A percentile compares a stretch with the other conserved stretches of the same genome.
phyloP scores from a whole-genome alignment of 2,329 filamentous ascomycete species.

The Colletotrichum musicola region DNA sequence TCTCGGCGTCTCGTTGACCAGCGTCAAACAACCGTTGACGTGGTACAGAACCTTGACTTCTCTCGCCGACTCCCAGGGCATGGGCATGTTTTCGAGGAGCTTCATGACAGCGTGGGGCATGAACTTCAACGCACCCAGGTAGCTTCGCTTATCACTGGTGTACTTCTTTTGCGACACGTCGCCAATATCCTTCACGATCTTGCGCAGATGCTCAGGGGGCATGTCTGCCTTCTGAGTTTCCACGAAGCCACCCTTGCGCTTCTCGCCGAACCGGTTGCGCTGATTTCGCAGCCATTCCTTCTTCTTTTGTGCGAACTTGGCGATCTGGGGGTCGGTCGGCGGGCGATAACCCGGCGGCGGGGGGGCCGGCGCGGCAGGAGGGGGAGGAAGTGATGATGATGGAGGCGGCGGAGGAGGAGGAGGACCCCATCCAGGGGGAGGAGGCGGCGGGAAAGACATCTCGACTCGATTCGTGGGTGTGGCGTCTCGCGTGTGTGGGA shows the following conservation, averaged over 20 bases:
- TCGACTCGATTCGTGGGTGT: constrained; percentile 40
- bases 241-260: constrained; percentile 94
- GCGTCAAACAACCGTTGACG: constrained; percentile 94
- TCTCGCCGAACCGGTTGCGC: constrained; percentile 94
- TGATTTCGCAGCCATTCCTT: constrained; percentile 96
- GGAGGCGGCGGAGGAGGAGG: constrained; percentile 66
- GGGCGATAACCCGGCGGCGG: constrained; percentile 90
- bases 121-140: constrained; percentile 96
- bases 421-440: constrained; percentile 69
- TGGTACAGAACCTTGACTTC: constrained; percentile 99
- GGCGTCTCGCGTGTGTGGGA: constrained; percentile 24
- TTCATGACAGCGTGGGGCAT: constrained; percentile 99
- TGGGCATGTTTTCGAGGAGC: constrained; percentile 98
- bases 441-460: constrained; percentile 69
- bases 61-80: constrained; percentile 97
- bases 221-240: constrained; percentile 99
- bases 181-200: constrained; percentile 98
- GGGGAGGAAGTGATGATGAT: constrained; percentile 68
- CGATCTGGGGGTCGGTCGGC: constrained; percentile 83
- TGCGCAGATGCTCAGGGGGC: constrained; percentile 97
- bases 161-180: constrained; percentile 99
- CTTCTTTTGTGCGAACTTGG: constrained; percentile 98
- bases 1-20: constrained; percentile 96
- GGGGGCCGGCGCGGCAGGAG: constrained; percentile 72
- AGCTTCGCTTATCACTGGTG: constrained; percentile 97